Percentiles rank a stretch among this genome's conserved stretches.
Evolutionary conservation across 176 grass and related monocot genomes (phyloP).

Genomic region (Pharus latifolius): DNA sequence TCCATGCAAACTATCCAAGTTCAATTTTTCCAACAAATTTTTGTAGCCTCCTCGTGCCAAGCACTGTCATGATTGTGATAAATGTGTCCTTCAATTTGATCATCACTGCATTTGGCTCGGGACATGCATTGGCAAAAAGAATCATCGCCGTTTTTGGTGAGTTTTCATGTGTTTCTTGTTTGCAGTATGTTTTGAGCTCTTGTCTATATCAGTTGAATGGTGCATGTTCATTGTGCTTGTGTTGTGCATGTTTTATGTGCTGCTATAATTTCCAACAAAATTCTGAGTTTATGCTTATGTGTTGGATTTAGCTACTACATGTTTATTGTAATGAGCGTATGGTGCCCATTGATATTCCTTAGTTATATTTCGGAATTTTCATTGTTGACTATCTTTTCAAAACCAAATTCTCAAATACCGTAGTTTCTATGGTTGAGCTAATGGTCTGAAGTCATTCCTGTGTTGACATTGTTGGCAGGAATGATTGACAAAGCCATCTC

Average conservation of each 20-base stretch:
- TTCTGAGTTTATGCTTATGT: not conserved
- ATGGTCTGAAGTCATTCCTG: too few species aligned
- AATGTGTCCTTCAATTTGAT: slow-evolving; percentile 97
- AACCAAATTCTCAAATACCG: too few species aligned
- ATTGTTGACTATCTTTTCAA: too few species aligned
- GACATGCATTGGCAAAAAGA: slow-evolving; percentile 89
- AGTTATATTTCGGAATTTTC: too few species aligned
- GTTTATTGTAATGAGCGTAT: slow-evolving; percentile 3
- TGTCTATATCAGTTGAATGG: not conserved
- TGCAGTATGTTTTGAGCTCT: not conserved
- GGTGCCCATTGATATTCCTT: not conserved
- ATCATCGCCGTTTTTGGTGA: slow-evolving; percentile 95
- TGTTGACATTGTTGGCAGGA: too few species aligned
- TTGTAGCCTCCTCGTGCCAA: slow-evolving; percentile 84
- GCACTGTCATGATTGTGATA: slow-evolving; percentile 94
- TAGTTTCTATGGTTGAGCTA: too few species aligned
- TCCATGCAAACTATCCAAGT: slow-evolving; percentile 8
- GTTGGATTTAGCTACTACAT: slow-evolving; percentile 3
- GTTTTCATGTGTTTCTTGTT: slow-evolving; percentile 9
- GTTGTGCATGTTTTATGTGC: slow-evolving; percentile 6
- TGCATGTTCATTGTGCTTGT: not conserved
- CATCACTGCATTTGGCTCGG: slow-evolving; percentile 99
- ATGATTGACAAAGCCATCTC: too few species aligned
- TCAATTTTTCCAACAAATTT: slow-evolving; percentile 24
- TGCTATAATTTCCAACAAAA: slow-evolving; percentile 3